Evolutionary conservation across 495 filamentous ascomycete species (phyloP).

Genomic region (Talaromyces nanjingensis): DNA sequence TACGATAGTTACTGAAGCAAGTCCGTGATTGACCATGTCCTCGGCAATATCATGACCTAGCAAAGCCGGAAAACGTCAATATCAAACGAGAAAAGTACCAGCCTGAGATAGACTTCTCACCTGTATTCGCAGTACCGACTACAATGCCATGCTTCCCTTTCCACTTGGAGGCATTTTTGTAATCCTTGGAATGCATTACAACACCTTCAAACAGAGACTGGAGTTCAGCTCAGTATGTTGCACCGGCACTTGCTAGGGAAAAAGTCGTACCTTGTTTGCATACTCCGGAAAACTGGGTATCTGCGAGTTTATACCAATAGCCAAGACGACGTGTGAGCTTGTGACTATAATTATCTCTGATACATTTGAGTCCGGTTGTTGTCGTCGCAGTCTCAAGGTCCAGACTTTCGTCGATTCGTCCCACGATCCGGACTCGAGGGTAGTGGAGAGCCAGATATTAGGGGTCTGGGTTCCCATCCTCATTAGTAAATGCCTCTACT

Average conservation of each 20-base stretch:
- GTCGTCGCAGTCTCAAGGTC: slow-evolving; percentile 15
- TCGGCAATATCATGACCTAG: slow-evolving; percentile 36
- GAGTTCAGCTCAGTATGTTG: background rate
- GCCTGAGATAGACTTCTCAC: slow-evolving; percentile 9
- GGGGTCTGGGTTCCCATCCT: background rate
- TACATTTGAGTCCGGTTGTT: background rate
- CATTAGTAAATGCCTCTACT: too few relatives aligned
- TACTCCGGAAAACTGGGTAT: slow-evolving; percentile 16
- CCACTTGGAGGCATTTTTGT: slow-evolving; percentile 20
- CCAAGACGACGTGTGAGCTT: slow-evolving; percentile 17
- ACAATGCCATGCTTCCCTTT: slow-evolving; percentile 31
- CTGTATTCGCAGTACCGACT: slow-evolving; percentile 37
- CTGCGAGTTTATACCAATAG: slow-evolving; percentile 16
- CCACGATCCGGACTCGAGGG: slow-evolving; percentile 15
- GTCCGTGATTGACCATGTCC: slow-evolving; percentile 32
- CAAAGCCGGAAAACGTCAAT: background rate
- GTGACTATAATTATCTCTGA: slow-evolving; percentile 1
- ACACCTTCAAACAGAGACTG: slow-evolving; percentile 21
- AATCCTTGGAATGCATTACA: slow-evolving; percentile 25
- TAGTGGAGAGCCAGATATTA: slow-evolving; percentile 12
- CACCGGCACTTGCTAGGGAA: background rate
- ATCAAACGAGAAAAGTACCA: background rate
- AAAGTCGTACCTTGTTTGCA: slow-evolving; percentile 12
- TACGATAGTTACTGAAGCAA: slow-evolving; percentile 32
- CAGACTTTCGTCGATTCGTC: slow-evolving; percentile 15